phyloP scores from a whole-genome alignment of 495 filamentous ascomycete genomes.

The Hyaloscypha finlandica region DNA sequence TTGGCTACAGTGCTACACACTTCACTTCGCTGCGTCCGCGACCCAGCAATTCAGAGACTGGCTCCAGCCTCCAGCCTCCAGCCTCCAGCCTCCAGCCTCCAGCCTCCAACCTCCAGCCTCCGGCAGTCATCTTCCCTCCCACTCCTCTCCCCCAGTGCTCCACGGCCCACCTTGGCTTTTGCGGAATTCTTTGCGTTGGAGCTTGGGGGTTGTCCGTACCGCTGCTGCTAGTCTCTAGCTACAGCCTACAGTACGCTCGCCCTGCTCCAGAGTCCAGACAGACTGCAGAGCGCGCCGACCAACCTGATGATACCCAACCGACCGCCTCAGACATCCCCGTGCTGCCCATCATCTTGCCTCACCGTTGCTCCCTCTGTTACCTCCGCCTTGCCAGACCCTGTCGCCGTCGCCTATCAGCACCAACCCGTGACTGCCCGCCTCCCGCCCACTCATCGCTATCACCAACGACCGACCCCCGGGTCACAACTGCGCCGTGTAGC shows the following conservation, averaged over 20 bases:
- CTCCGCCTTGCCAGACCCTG: background rate
- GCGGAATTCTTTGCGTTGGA: background rate
- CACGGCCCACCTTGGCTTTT: background rate
- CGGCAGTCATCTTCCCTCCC: background rate
- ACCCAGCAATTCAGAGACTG: no score
- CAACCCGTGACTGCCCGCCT: background rate
- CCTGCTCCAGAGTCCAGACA: background rate
- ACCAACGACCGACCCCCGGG: background rate
- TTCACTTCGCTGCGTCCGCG: no score
- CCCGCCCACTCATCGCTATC: background rate
- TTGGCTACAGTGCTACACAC: no score
- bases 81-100: background rate
- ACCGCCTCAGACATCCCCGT: background rate
- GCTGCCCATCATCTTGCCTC: background rate
- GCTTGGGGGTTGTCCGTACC: background rate
- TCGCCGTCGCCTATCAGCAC: background rate
- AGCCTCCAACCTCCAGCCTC: background rate
- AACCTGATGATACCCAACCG: conserved; percentile 12
- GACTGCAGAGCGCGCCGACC: background rate
- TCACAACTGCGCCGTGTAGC: background rate
- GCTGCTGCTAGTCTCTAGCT: background rate
- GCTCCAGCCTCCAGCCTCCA: background rate
- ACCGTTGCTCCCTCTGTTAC: background rate
- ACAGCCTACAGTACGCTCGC: background rate
- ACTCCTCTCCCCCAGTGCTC: background rate